Evolutionary conservation across 2,329 filamentous ascomycete species (phyloP).

Genomic region (Hysterium pulicare): DNA sequence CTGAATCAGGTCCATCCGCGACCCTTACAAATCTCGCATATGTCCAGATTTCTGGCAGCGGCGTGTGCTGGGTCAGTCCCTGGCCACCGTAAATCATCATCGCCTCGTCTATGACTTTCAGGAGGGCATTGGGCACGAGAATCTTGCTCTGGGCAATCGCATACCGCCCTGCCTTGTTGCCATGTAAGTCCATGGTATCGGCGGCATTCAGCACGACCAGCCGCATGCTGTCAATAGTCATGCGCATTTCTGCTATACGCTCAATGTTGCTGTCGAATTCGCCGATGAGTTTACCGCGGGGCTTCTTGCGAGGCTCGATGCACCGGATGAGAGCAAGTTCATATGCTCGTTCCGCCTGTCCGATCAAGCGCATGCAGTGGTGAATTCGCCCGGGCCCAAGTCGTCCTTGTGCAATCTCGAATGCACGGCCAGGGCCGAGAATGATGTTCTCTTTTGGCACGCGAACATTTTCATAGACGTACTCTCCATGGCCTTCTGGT

Average conservation of each 20-base stretch:
- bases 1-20: slow-evolving; percentile 42
- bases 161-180: slow-evolving; percentile 40
- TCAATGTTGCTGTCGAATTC: slow-evolving; percentile 43
- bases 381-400: slow-evolving; percentile 43
- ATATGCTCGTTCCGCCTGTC: slow-evolving; percentile 42
- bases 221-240: slow-evolving; percentile 40
- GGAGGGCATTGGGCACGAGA: slow-evolving; percentile 39
- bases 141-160: slow-evolving; percentile 45
- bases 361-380: slow-evolving; percentile 43
- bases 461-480: slow-evolving; percentile 41
- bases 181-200: slow-evolving; percentile 41
- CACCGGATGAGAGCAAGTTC: slow-evolving; percentile 40
- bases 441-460: slow-evolving; percentile 42
- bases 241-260: slow-evolving; percentile 41
- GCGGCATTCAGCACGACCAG: slow-evolving; percentile 43
- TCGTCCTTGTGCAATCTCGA: slow-evolving; percentile 43
- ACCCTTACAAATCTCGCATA: slow-evolving; percentile 42
- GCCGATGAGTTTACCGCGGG: slow-evolving; percentile 40
- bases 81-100: slow-evolving; percentile 45
- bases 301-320: slow-evolving; percentile 37
- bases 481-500: slow-evolving; percentile 43
- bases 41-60: slow-evolving; percentile 43
- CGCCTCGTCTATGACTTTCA: slow-evolving; percentile 42
- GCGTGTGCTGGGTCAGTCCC: slow-evolving; percentile 42
- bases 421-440: slow-evolving; percentile 40